Evolutionary conservation across 371 early-diverging fungal genomes (phyloP), one percentile per base, ranked within the genome.

Genomic region (Mortierella sp.): DNA sequence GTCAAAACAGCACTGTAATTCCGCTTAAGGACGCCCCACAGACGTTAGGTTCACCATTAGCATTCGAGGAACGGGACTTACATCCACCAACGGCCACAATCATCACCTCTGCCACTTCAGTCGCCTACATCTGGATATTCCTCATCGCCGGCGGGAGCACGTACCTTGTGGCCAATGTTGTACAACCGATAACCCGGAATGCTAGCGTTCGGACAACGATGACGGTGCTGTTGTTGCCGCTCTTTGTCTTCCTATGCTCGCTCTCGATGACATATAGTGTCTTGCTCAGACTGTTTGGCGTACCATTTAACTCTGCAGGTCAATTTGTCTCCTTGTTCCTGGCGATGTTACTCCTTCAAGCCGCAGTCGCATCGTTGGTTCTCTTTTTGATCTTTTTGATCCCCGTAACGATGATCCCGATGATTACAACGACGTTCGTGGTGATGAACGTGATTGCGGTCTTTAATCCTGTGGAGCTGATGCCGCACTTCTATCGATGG

Each of bases 101-200:
- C 47, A 49, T 70, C 6, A 49, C 59, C 24, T 70, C 70, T 4
- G 70, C 70, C 2, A 70, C 70, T 14, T 58, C 70, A 0, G 70
- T 70, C 27, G 70, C 70, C 2, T 70, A 70, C 26, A 70, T 70
- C 43, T 70, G 70, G 70, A 63, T 70, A 32, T 70, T 70, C 41
- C 39, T 70, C 31, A 53, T 70, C 4, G 70, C 70, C 0, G 70
- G 70, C 17, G 70, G 64, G 21, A 63, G 64, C 37, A 70, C 70
- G 0, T 70, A 70, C 44, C 12, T 70, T 30, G 70, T 70, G 6
- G 63, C 70, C 4, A 34, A 70, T 28, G 28, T 53, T 0, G 64
- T 64, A 4, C 63, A 70, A 8, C 70, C 70, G 0, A 19, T 63
- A 12, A 34, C 70, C 0, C 56, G 64, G 9, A 30, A 41, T 12